Base-by-base conservation (phyloP, 805 yeast species). In the Hanseniaspora taiwanica region DNA sequence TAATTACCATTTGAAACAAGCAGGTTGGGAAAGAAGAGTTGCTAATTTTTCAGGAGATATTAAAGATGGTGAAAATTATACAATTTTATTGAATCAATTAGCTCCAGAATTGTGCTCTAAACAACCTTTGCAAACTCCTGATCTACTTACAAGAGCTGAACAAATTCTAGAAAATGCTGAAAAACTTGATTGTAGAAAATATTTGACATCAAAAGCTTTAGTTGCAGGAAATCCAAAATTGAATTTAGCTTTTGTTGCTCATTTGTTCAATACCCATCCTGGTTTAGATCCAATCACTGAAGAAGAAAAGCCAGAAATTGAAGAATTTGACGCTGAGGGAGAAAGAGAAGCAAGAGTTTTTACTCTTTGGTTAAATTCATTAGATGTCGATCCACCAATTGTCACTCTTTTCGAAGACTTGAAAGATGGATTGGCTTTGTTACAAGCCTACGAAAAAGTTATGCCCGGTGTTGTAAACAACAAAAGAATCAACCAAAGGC, bases 321-420 rank as follows among this genome's bases (percentile, higher is more conserved):
- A 91, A 66, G 97, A 85, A 50, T 91, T 91, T 55, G 98, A 91
- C 59, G 98, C 98, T 20, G 98, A 91, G 65, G 98, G 98, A 47
- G 98, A 91, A 65, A 82, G 98, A 65, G 98, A 91, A 66, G 98
- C 98, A 3, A 76, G 98, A 61, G 98, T 91, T 10, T 91, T 91
- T 65, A 91, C 98, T 5, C 66, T 91, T 54, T 91, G 98, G 98
- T 74, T 91, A 56, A 91, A 91, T 64, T 85, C 96, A 1, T 71
- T 91, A 53, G 97, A 91, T 49, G 97, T 91, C 13, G 91, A 87
- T 47, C 96, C 97, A 21, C 83, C 96, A 20, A 89, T 91, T 44
- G 85, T 85, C 38, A 77, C 81, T 13, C 66, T 91, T 50, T 91
- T 91, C 52, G 96, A 89, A 62, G 97, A 91, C 57, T 71, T 91